Percentiles rank a stretch among this genome's conserved stretches.
phyloP scores from a whole-genome alignment of 768 basidiomycete species.

The Suillus subalutaceus region DNA sequence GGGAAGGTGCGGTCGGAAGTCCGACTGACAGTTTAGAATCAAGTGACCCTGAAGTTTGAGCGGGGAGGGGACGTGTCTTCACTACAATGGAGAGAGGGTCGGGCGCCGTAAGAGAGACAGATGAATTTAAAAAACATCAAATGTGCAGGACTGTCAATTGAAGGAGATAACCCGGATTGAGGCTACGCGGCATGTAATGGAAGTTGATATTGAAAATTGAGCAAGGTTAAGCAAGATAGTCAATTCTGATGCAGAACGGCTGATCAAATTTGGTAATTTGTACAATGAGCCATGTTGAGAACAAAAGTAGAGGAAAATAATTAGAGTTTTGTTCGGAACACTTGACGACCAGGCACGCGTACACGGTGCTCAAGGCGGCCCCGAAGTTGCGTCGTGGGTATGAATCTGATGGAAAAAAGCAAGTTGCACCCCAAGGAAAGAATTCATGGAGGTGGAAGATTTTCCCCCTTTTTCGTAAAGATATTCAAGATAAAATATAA shows the following conservation, averaged over 20 bases:
- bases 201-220: conserved; percentile 2
- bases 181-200: neutral
- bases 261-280: conserved; percentile 4
- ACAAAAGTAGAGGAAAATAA: conserved; percentile 13
- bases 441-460: conserved; percentile 4
- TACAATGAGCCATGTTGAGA: conserved; percentile 10
- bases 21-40: neutral
- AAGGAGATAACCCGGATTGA: neutral
- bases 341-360: conserved; percentile 34
- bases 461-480: neutral
- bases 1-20: conserved; percentile 4
- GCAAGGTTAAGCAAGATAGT: conserved; percentile 1
- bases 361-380: conserved; percentile 17
- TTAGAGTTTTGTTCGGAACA: conserved; percentile 22
- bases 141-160: neutral
- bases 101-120: neutral
- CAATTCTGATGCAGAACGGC: conserved; percentile 8
- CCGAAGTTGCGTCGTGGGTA: conserved; percentile 20
- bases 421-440: conserved; percentile 10
- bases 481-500: neutral
- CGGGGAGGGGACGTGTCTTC: neutral
- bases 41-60: neutral
- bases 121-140: neutral
- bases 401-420: conserved; percentile 1
- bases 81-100: neutral